phyloP scores from a whole-genome alignment of 805 yeast species.

The Candida methanosorbosa region DNA sequence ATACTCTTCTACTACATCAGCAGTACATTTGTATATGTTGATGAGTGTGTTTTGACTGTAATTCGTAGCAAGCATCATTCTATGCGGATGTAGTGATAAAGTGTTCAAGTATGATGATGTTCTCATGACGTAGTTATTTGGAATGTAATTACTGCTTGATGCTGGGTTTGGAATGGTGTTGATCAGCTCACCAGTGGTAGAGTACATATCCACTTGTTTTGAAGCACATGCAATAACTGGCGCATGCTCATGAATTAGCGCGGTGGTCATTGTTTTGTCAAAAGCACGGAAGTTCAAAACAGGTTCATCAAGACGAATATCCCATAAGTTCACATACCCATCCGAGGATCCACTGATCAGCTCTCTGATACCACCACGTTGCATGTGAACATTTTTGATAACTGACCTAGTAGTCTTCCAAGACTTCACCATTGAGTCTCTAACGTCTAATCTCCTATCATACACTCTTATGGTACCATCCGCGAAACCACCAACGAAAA shows the following conservation, averaged over 20 bases:
- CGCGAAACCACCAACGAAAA: constrained; percentile 85
- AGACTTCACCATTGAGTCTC: constrained; percentile 76
- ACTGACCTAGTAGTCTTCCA: constrained; percentile 53
- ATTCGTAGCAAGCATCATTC: constrained; percentile 86
- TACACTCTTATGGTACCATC: constrained; percentile 87
- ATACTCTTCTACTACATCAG: constrained; percentile 13
- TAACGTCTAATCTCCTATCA: constrained; percentile 77
- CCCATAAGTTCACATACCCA: constrained; percentile 87
- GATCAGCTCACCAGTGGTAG: constrained; percentile 72
- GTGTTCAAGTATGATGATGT: constrained; percentile 51
- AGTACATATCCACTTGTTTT: constrained; percentile 70
- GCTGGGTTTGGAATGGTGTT: constrained; percentile 38
- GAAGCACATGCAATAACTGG: constrained; percentile 89
- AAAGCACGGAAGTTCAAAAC: constrained; percentile 54
- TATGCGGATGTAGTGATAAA: constrained; percentile 82
- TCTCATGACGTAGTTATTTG: neutral
- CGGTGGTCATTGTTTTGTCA: constrained; percentile 47
- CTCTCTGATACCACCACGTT: constrained; percentile 92
- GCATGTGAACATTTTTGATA: constrained; percentile 82
- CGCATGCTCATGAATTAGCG: constrained; percentile 92
- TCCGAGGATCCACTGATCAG: constrained; percentile 75
- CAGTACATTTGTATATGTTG: constrained; percentile 49
- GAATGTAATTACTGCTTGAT: neutral
- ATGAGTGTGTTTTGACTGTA: constrained; percentile 71
- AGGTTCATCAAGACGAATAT: constrained; percentile 67